Percentiles rank a stretch among this genome's conserved stretches.
phyloP scores from a whole-genome alignment of 1,284 basidiomycete species.

The Flammula alnicola region DNA sequence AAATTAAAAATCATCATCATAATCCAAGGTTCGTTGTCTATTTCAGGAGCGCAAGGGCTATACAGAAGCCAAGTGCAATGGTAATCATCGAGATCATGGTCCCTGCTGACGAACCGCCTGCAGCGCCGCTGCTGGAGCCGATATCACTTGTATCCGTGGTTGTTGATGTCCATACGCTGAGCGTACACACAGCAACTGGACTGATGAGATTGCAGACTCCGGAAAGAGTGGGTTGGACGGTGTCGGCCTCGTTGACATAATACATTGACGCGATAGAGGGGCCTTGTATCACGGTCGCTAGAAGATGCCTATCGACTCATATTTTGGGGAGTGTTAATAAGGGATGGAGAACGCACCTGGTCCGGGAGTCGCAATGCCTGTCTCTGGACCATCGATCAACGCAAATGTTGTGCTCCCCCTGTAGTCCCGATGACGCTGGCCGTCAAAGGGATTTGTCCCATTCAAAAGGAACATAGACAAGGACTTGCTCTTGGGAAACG shows the following conservation, averaged over 20 bases:
- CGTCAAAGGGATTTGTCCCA: constrained; percentile 16
- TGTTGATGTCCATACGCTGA: constrained; percentile 20
- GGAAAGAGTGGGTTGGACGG: constrained; percentile 16
- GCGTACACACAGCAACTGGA: constrained; percentile 24
- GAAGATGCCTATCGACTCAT: not conserved
- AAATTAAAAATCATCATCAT: not conserved
- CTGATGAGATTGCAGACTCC: constrained; percentile 25
- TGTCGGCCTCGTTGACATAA: constrained; percentile 15
- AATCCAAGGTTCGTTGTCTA: not conserved
- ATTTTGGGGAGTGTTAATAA: not conserved
- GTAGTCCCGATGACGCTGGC: constrained; percentile 16
- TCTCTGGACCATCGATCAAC: constrained; percentile 17
- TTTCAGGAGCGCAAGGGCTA: constrained; percentile 11
- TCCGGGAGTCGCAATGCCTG: constrained; percentile 5
- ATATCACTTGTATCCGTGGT: not conserved
- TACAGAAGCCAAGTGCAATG: constrained; percentile 15
- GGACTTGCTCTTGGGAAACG: constrained; percentile 21
- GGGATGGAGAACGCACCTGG: constrained; percentile 18
- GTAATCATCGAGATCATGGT: constrained; percentile 10
- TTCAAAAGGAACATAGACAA: constrained; percentile 26
- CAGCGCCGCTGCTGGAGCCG: not conserved
- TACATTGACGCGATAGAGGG: constrained; percentile 19
- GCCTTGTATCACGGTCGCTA: constrained; percentile 23
- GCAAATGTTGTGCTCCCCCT: constrained; percentile 21
- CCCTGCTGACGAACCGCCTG: constrained; percentile 4